Base-by-base conservation (phyloP, 2,329 filamentous ascomycete genomes). In the Pestalotiopsis sp. region DNA sequence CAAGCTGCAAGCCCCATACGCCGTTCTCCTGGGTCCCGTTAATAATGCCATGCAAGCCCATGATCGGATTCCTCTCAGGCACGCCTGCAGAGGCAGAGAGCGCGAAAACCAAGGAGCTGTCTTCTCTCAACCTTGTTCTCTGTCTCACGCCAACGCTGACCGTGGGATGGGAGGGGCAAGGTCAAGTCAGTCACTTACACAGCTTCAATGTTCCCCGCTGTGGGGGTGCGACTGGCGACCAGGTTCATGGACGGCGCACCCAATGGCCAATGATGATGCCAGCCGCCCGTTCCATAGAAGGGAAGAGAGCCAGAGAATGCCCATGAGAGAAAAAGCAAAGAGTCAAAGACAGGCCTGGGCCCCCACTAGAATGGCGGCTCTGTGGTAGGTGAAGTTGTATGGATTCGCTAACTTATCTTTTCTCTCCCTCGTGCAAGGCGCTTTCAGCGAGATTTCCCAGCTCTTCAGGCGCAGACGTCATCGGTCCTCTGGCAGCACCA, bases 231-330 rank as follows among this genome's bases (percentile, higher is more conserved):
- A 52, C 45, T 20, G 45, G n/a, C 17, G 41, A 49, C 41, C 41
- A 45, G 58, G 31, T 59, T 36, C n/a, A 62, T 39, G 74, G 75
- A 71, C 68, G 71, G 68, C 74, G 20, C 73, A 73, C 73, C 31
- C 68, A 70, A 20, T 9, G 11, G 20, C 45, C 45, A 52, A 52
- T 52, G 17, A 52, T n/a, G 45, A 23, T 70, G 73, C 73, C 72
- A 71, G 68, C 20, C 57, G 52, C 56, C 3, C 45, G 56, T 23
- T 38, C 64, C 64, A 60, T 60, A 20, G 52, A 45, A 60, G n/a
- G 23, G 23, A 20, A 38, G 12, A 41, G 52, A 52, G 52, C 45
- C 45, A 52, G 17, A 52, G 45, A 52, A 52, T 23, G 45, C 45
- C 45, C 31, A 36, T 36, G 31, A 36, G 31, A 36, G 31, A 9